Evolutionary conservation across 2,329 filamentous ascomycete species (phyloP).

Genomic region (Penicillium sclerotigenum): DNA sequence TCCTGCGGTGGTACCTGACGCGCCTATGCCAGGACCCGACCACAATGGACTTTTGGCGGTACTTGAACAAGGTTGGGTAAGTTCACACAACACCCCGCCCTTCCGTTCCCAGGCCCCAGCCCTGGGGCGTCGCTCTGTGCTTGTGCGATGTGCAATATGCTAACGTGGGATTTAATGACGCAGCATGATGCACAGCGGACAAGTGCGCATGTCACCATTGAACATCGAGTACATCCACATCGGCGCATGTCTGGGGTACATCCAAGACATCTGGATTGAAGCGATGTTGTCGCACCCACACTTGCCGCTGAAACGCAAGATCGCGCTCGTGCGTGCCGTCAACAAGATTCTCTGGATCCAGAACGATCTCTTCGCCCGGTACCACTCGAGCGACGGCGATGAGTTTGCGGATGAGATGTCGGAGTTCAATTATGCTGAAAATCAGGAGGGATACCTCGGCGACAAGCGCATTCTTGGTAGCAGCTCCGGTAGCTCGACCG

Average conservation of each 20-base stretch:
- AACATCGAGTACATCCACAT: conserved; percentile 81
- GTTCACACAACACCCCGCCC: conserved; percentile 26
- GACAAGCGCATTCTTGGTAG: conserved; percentile 55
- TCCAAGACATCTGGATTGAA: conserved; percentile 74
- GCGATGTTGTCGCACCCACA: conserved; percentile 70
- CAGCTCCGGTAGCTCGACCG: conserved; percentile 27
- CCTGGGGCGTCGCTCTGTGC: too few relatives aligned
- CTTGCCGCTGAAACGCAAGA: conserved; percentile 65
- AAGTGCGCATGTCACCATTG: conserved; percentile 66
- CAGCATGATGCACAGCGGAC: conserved; percentile 76
- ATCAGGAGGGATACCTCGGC: conserved; percentile 63
- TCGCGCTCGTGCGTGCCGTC: conserved; percentile 69
- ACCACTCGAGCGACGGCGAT: conserved; percentile 68
- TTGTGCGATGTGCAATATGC: neutral
- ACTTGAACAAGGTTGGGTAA: conserved; percentile 76
- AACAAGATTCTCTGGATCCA: conserved; percentile 85
- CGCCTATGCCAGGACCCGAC: conserved; percentile 72
- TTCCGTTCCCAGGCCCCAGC: neutral
- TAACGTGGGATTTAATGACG: neutral
- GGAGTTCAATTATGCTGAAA: conserved; percentile 42
- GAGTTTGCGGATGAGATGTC: conserved; percentile 52
- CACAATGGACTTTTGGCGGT: conserved; percentile 76
- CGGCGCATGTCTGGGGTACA: conserved; percentile 67
- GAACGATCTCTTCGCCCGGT: conserved; percentile 81
- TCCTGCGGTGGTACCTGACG: conserved; percentile 69